Base-by-base conservation (phyloP, 1,139 yeast species). In the Saccharomycopsis crataegensis region DNA sequence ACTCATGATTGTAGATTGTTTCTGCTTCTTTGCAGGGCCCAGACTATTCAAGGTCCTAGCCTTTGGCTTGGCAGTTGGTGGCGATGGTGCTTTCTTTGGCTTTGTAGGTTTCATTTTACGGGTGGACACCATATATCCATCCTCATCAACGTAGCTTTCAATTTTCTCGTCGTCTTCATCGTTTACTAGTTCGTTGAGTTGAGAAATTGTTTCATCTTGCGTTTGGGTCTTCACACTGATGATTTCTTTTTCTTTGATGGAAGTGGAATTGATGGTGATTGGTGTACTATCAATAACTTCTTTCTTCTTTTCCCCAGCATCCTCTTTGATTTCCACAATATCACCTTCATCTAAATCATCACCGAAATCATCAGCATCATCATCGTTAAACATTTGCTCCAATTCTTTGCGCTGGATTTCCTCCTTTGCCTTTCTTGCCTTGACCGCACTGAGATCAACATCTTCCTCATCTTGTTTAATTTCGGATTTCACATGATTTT, bases 331-430 rank as follows among this genome's bases (percentile, higher is more conserved):
- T 38, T 48, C 50, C 17, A 43, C 50, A 11, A 22, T 5, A 3
- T 43, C 48, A 4, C 45, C 55, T 6, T 33, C 47, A 8, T 45
- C 55, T 16, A 33, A 43, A 16, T 43, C 42, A 14, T 34, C 38
- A 14, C 44, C 59, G 46, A 56, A 60, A 22, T 61, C 62, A 32
- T 63, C 67, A 37, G 62, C 63, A 32, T 63, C 67, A 37, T 62
- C 63, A 55, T 65, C 69, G 47, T 62, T 65, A 59, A 67, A 66
- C 64, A 66, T 60, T n/a, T 62, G 58, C 50, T 60, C 66, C 38
- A 67, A 48, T 49, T 61, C 66, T 41, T 59, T 57, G 40, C 43
- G 47, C 52, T 57, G 53, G 53, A 63, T 47, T 53, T 57, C n/a
- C 22, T 40, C 37, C 48, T 50, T 41, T 49, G 49, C 54, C 12